These are phyloP conservation scores for Xylariales sp. DNA, from an alignment of 2,329 filamentous ascomycete genomes.

Conservation along the genomic window DNA sequence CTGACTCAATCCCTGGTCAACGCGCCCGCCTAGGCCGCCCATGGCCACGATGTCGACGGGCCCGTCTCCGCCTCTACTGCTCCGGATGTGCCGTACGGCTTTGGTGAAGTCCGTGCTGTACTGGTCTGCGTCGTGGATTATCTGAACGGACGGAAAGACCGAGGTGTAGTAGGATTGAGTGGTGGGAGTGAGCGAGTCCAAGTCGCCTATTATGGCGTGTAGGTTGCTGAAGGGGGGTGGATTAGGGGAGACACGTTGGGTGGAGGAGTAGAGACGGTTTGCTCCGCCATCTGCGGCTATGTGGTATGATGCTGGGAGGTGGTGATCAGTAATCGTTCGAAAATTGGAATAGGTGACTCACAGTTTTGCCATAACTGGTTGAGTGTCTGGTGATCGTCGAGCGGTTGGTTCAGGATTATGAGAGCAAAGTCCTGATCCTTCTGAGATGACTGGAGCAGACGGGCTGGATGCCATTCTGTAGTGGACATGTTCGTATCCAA, in stretches of 20 bases:
- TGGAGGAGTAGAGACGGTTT: conserved; percentile 59
- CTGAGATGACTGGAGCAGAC: conserved; percentile 19
- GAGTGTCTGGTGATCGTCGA: conserved; percentile 28
- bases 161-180: conserved; percentile 61
- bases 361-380: conserved; percentile 23
- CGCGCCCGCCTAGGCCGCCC: conserved; percentile 80
- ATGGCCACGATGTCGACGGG: conserved; percentile 65
- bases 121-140: conserved; percentile 74
- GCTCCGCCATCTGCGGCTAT: conserved; percentile 91
- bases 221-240: conserved; percentile 42
- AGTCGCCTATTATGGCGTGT: conserved; percentile 77
- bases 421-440: conserved; percentile 38
- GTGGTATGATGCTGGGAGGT: conserved; percentile 52
- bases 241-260: neutral
- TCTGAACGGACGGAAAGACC: conserved; percentile 45
- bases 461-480: conserved; percentile 31
- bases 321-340: conserved; percentile 16
- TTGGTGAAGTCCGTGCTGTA: conserved; percentile 91
- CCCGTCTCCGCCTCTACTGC: neutral
- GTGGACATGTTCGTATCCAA: neutral
- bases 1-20: conserved; percentile 88
- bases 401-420: conserved; percentile 58
- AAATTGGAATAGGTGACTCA: conserved; percentile 10
- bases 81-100: conserved; percentile 44
- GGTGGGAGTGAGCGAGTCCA: conserved; percentile 71